Conservation (phyloP, 805 yeast genomes). For the Teunomyces panamensis region DNA sequence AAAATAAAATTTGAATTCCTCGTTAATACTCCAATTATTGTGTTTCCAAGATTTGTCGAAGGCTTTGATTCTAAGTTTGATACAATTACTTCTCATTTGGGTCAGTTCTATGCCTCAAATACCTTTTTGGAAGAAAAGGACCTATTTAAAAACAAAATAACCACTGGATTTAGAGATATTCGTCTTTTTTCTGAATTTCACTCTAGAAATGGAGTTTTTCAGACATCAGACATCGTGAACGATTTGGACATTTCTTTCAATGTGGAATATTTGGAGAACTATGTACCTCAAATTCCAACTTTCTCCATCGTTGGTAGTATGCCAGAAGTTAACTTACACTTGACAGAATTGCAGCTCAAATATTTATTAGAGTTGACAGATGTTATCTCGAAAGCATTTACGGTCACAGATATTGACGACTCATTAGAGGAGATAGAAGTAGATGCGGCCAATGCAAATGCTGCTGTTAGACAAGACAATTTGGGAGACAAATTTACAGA, state of each 20-base stretch:
- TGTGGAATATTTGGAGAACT: slow-evolving; percentile 51
- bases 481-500: not conserved
- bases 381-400: slow-evolving; percentile 54
- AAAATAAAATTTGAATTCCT: slow-evolving; percentile 69
- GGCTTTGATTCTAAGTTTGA: slow-evolving; percentile 46
- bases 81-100: slow-evolving; percentile 66
- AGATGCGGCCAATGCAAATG: slow-evolving; percentile 67
- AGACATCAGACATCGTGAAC: slow-evolving; percentile 61
- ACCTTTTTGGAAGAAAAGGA: slow-evolving; percentile 38
- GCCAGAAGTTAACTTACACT: slow-evolving; percentile 57
- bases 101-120: slow-evolving; percentile 76
- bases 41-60: slow-evolving; percentile 63
- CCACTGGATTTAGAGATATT: slow-evolving; percentile 71
- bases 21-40: slow-evolving; percentile 77
- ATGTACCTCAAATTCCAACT: slow-evolving; percentile 41
- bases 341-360: slow-evolving; percentile 72
- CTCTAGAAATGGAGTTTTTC: slow-evolving; percentile 40
- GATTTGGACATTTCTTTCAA: slow-evolving; percentile 60
- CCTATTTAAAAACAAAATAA: slow-evolving; percentile 49
- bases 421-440: slow-evolving; percentile 51
- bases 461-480: slow-evolving; percentile 29
- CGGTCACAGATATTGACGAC: slow-evolving; percentile 35
- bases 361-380: slow-evolving; percentile 55
- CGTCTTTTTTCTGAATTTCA: slow-evolving; percentile 62
- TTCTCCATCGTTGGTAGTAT: slow-evolving; percentile 54